Base-by-base conservation (phyloP, 306 rosid genomes). In the Prunus mira region DNA sequence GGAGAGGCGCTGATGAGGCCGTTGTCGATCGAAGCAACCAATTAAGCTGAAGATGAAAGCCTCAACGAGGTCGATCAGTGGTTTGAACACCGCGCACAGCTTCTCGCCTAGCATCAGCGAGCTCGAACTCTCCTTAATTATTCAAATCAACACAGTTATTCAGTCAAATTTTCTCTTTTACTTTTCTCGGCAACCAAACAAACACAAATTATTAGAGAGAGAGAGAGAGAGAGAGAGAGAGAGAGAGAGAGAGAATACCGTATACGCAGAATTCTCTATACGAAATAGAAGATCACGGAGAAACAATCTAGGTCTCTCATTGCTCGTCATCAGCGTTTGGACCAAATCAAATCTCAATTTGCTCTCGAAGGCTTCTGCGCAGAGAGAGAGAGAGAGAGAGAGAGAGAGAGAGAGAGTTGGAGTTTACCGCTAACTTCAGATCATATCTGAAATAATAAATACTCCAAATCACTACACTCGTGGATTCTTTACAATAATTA, bases 1-100 rank as follows among this genome's bases (percentile, higher is more conserved):
- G 78, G 62, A 24, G 45, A 41, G 30, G 63, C 18, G 77, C 25
- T 66, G 74, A 54, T 67, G 75, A 0, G 78, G 62, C 47, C 43
- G 74, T 38, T 27, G 72, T 17, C 47, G 19, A 51, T 68, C 10
- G 84, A 89, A 84, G 87, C 96, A 91, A 78, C 86, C 56, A 3
- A 87, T 17, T 2, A 91, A 69, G 63, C 82, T 24, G 69, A 63
- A 50, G 65, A 86, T 14, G 62, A 89, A 32, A 66, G 82, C 87
- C 38, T 91, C 85, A 0, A 65, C 52, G 1, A 86, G 75, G 69
- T 74, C 91, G 0, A 87, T 70, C 22, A 91, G 22, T 3, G 93
- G 90, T 4, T 76, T 76, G 79, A 73, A 80, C 43, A 87, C 76
- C 51, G 66, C 63, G 56, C 90, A 91, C 3, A 89, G 68, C n/a